These are phyloP conservation scores for Erucastrum elatum DNA, from an alignment of 345 rosid species.

Conservation along the genomic window DNA sequence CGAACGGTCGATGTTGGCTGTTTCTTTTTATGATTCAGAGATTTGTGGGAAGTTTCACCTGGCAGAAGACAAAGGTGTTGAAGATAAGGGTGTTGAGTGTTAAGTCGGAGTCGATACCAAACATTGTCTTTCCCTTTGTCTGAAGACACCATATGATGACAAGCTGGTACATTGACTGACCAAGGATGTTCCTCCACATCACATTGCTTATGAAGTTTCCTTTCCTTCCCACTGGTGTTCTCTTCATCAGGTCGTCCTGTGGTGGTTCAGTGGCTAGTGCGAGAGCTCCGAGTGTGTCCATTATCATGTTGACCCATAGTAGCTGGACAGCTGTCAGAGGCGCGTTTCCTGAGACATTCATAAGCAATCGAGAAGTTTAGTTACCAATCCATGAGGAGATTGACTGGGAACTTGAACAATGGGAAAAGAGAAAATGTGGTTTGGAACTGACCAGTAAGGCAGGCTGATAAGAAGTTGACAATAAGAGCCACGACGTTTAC, in stretches of 20 bases:
- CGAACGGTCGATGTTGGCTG: not conserved
- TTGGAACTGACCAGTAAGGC: conserved; percentile 65
- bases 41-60: conserved; percentile 48
- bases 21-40: not conserved
- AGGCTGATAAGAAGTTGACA: conserved; percentile 89
- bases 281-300: conserved; percentile 87
- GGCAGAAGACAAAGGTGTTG: conserved; percentile 86
- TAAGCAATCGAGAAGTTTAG: not conserved
- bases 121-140: conserved; percentile 54
- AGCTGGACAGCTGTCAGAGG: conserved; percentile 89
- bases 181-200: conserved; percentile 96
- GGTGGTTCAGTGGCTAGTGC: conserved; percentile 94
- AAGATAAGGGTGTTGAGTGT: conserved; percentile 76
- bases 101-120: conserved; percentile 59
- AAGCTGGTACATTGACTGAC: conserved; percentile 87
- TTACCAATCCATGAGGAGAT: not conserved
- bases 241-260: conserved; percentile 66
- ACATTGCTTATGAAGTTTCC: conserved; percentile 86
- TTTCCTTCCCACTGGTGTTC: conserved; percentile 69
- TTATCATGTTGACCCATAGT: conserved; percentile 90
- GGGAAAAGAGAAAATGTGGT: conserved; percentile 5
- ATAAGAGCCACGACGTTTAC: conserved; percentile 82
- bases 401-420: not conserved
- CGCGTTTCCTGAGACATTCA: conserved; percentile 54
- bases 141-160: conserved; percentile 65